Base-by-base conservation (phyloP, 1,139 yeast species). In the Magnusiomyces suaveolens region DNA sequence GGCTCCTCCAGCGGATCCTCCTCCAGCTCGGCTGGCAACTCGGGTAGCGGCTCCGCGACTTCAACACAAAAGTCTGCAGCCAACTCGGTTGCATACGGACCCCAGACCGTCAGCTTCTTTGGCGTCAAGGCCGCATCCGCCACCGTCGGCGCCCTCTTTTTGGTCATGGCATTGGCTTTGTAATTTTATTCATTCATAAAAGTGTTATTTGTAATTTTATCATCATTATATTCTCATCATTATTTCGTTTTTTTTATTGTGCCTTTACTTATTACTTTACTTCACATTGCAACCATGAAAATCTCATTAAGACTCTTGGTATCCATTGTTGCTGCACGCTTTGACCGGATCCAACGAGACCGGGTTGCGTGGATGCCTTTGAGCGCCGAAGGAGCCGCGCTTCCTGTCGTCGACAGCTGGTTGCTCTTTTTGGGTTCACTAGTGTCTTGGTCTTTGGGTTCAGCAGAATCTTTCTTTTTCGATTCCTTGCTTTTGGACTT, bases 311-410 rank as follows among this genome's bases (percentile, higher is more conserved):
- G 77, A 25, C 96, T 89, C 66, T 87, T 83, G 16, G 85, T 78
- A 67, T 90, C 97, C 83, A 85, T 80, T 0, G 90, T 89, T 1
- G 97, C 89, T 6, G 95, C 95, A 63, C 92, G 78, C 67, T 90
- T 90, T 66, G 88, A 95, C 60, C 78, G 83, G 56, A 90, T 89
- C 83, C 88, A 89, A 66, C 81, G 82, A 20, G 95, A 83, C 65
- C 97, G 78, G 1, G 85, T 86, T 36, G 50, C 50, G 33, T 47
- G 50, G 29, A 47, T 47, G 16, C 50, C 50, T 21, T 36, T 47
- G 18, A 47, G 50, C 2, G 48, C 48, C 4, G 38, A 10, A 2
- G 48, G 48, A 2, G 48, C 39, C 8, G 48, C 48, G 23, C 24
- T 46, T 48, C 50, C 57, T 33, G 52, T 50, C 6, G 52, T 54